A percentile compares a stretch with the other conserved stretches of the same genome.
Conservation (phyloP, 768 basidiomycete species). For the Mycena albidolilacea region DNA sequence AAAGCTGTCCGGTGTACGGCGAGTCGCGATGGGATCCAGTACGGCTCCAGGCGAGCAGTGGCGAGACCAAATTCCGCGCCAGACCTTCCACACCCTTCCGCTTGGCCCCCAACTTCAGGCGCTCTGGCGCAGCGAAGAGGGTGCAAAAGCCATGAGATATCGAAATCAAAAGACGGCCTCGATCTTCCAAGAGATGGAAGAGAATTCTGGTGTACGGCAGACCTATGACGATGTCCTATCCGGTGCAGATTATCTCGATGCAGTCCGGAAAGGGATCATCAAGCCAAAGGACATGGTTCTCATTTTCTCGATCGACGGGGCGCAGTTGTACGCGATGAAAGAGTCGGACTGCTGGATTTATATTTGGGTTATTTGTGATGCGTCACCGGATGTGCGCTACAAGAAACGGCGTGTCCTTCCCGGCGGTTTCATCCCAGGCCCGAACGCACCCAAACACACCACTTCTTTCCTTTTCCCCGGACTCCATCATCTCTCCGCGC, state of each 20-base stretch:
- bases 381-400: background rate
- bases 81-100: conserved; percentile 1
- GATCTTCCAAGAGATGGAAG: background rate
- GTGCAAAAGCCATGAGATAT: conserved; percentile 4
- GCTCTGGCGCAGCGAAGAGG: conserved; percentile 13
- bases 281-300: background rate
- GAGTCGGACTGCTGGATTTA: conserved; percentile 8
- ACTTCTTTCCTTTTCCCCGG: background rate
- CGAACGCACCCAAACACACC: background rate
- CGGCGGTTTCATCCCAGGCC: background rate
- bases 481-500: background rate
- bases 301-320: conserved; percentile 1
- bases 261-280: background rate
- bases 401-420: background rate
- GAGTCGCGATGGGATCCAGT: background rate
- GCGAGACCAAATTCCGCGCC: background rate
- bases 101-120: conserved; percentile 14
- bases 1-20: background rate
- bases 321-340: conserved; percentile 1
- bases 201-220: background rate
- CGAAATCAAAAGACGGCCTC: background rate
- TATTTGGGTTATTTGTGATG: background rate
- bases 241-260: background rate
- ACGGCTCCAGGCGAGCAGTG: background rate
- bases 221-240: too few species aligned